Conservation (phyloP, 2,329 filamentous ascomycete species). For the Hirsutella minnesotensis region DNA sequence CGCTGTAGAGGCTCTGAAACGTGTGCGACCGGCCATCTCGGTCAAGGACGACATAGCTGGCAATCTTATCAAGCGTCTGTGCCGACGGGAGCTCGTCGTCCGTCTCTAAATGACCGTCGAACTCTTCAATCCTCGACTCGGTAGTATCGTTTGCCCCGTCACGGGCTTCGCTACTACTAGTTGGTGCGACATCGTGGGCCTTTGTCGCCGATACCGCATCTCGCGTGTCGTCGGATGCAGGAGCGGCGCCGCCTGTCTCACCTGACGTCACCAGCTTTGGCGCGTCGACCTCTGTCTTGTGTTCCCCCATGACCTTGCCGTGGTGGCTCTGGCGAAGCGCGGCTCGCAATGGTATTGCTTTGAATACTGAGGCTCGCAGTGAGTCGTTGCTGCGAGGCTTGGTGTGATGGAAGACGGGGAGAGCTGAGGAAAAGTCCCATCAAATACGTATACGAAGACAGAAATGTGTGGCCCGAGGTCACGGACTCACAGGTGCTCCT, state of each 20-base stretch:
- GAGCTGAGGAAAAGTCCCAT: no score
- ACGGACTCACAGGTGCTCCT: no score
- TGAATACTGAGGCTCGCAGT: no score
- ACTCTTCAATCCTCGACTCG: constrained; percentile 27
- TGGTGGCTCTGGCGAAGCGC: no score
- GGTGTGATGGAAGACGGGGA: no score
- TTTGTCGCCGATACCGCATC: neutral
- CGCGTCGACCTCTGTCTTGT: neutral
- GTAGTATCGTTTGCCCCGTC: neutral
- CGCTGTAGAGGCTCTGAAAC: constrained; percentile 52
- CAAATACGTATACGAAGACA: no score
- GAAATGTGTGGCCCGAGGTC: no score
- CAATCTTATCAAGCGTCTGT: constrained; percentile 37
- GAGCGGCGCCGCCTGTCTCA: neutral
- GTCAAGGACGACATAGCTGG: constrained; percentile 48
- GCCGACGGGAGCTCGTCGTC: constrained; percentile 42
- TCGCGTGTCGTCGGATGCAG: neutral
- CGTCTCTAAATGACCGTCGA: constrained; percentile 42
- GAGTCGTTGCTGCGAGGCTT: no score
- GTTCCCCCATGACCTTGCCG: neutral
- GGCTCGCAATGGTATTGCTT: no score
- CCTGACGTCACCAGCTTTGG: neutral
- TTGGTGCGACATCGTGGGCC: neutral
- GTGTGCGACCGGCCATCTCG: constrained; percentile 43
- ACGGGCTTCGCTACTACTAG: neutral